phyloP scores from a whole-genome alignment of 2,329 filamentous ascomycete genomes.

The Metarhizium anisopliae region DNA sequence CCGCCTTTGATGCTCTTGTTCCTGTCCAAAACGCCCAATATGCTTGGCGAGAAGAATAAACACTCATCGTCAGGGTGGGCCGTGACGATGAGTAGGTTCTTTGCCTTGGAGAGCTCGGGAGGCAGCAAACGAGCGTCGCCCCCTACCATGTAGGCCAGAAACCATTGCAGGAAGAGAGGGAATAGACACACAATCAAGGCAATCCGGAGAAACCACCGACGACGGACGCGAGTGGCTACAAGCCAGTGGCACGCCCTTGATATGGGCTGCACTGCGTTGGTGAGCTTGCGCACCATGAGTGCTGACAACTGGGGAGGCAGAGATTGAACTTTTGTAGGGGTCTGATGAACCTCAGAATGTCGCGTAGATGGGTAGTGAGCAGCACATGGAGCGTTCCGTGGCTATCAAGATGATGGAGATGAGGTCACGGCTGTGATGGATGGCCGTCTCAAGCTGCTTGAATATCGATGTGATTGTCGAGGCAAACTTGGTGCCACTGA shows the following conservation, averaged over 20 bases:
- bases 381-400: neutral
- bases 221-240: constrained; percentile 12
- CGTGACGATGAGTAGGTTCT: constrained; percentile 28
- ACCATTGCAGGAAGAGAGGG: constrained; percentile 24
- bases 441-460: neutral
- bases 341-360: neutral
- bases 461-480: neutral
- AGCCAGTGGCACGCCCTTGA: constrained; percentile 9
- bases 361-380: neutral
- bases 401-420: neutral
- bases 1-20: constrained; percentile 16
- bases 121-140: constrained; percentile 27
- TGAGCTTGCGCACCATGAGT: constrained; percentile 5
- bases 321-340: neutral
- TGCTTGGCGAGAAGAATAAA: constrained; percentile 22
- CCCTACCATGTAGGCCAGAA: constrained; percentile 26
- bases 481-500: neutral
- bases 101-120: constrained; percentile 21
- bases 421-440: neutral
- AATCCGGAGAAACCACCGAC: constrained; percentile 10
- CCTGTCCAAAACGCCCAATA: constrained; percentile 21
- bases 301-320: neutral
- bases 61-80: constrained; percentile 32
- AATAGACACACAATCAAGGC: constrained; percentile 8
- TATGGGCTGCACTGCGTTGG: constrained; percentile 4